Conservation (phyloP, 2,329 filamentous ascomycete genomes). For the Phoma sp. region DNA sequence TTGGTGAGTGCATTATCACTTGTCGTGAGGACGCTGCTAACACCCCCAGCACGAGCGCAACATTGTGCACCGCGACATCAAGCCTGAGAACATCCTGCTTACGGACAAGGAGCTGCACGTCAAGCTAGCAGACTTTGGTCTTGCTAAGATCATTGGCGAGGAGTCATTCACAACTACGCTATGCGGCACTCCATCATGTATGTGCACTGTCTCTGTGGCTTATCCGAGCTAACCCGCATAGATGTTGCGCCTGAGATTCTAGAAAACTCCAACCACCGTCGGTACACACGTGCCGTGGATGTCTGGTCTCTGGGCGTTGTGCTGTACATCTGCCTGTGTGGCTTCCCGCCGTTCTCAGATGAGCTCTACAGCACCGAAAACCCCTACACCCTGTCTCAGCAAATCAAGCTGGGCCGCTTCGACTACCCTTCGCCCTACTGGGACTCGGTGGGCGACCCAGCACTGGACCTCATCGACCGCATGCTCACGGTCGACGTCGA, state of each 20-base stretch:
- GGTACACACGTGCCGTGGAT: slow-evolving; percentile 94
- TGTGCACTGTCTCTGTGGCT: not conserved
- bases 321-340: slow-evolving; percentile 94
- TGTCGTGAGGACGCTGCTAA: slow-evolving; percentile 31
- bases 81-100: slow-evolving; percentile 93
- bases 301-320: slow-evolving; percentile 98
- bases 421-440: slow-evolving; percentile 97
- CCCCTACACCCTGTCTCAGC: slow-evolving; percentile 84
- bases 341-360: slow-evolving; percentile 96
- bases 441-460: slow-evolving; percentile 85
- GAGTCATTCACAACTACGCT: slow-evolving; percentile 97
- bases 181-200: slow-evolving; percentile 91
- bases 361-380: slow-evolving; percentile 83
- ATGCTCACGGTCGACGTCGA: slow-evolving; percentile 92
- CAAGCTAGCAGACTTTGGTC: slow-evolving; percentile 94
- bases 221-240: slow-evolving; percentile 37
- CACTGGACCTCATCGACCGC: slow-evolving; percentile 88
- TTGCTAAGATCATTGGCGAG: slow-evolving; percentile 98
- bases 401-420: slow-evolving; percentile 87
- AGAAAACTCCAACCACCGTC: slow-evolving; percentile 78
- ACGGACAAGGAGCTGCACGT: slow-evolving; percentile 83
- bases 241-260: slow-evolving; percentile 96
- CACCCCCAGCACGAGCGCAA: slow-evolving; percentile 83
- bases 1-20: slow-evolving; percentile 65
- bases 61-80: slow-evolving; percentile 97